Evolutionary conservation across 2,329 filamentous ascomycete genomes (phyloP), one percentile per base, ranked within the genome.

Genomic region (Claviceps sp.): DNA sequence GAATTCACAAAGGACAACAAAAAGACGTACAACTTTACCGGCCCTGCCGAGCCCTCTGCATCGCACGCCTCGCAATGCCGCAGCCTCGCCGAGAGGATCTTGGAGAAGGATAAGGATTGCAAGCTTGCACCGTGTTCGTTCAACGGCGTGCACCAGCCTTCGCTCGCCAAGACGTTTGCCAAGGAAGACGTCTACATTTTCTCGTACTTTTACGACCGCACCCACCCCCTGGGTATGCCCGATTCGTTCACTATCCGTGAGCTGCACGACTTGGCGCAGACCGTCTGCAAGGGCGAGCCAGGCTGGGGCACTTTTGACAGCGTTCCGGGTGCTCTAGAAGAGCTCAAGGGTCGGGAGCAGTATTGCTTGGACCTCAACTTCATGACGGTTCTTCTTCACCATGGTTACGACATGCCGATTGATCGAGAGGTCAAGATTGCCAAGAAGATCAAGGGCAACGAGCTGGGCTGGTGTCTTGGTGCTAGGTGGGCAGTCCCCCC

Each of bases 391-490:
- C 75, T 98, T 52, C 73, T 97, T 51, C 90, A 97, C 69, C 95
- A 88, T 5, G 93, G 93, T 3, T 98, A 98, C 63, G 93, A 97
- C 59, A 96, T 98, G 88, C 91, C 91, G 4, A 83, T 97, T 61
- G 88, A 95, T 59, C 80, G 94, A 40, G 93, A 98, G 69, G 89
- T 98, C 58, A 91, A 87, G 76, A 95, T 96, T 64, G 93, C 91
- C 54, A 98, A 98, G 85, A 95, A 96, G 78, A 95, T 98, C 64
- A 91, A 94, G 73, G 83, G 83, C 52, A 96, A 96, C 67, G 94
- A 98, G 73, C 72, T 98, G 61, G 93, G 93, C 40, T 98, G 93
- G 93, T 97, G 91, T 72, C 76, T 98, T 63, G 93, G 93, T 68
- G 93, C 93, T 58, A 95, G 88, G 88, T 93, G 74, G 72, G 83